phyloP scores from a whole-genome alignment of 1,284 basidiomycete genomes.

The Meira nashicola region DNA sequence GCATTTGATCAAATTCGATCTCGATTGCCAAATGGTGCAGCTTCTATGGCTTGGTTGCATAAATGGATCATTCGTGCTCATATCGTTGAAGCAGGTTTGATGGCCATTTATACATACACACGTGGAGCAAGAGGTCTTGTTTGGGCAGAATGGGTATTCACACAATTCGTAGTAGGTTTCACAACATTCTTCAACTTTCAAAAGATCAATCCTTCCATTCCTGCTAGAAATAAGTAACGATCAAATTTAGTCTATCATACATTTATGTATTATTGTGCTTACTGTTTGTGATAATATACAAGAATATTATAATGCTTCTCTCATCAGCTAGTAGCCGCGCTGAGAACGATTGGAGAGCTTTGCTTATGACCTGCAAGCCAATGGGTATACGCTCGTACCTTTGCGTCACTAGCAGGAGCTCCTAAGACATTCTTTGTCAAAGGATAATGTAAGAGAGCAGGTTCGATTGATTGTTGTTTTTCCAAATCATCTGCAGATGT shows the following conservation, averaged over 20 bases:
- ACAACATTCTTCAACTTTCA: constrained; percentile 32
- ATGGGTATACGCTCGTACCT: constrained; percentile 25
- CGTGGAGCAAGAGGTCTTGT: not conserved
- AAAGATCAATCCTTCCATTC: constrained; percentile 26
- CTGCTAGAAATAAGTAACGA: not conserved
- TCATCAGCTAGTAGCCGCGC: not conserved
- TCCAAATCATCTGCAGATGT: not conserved
- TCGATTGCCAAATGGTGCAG: not conserved
- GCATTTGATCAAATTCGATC: constrained; percentile 1
- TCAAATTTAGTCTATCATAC: no score
- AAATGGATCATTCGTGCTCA: constrained; percentile 3
- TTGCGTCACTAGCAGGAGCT: constrained; percentile 19
- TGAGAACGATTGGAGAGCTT: not conserved
- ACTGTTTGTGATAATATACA: not conserved
- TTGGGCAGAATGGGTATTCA: constrained; percentile 23
- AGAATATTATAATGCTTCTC: not conserved
- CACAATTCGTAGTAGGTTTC: constrained; percentile 24
- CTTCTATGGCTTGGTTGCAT: not conserved
- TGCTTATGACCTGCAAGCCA: constrained; percentile 21
- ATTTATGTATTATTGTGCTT: no score
- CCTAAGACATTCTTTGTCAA: not conserved
- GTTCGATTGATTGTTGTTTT: constrained; percentile 12
- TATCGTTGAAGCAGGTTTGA: constrained; percentile 4
- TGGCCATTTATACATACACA: constrained; percentile 4
- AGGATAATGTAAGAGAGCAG: constrained; percentile 18